phyloP scores from a whole-genome alignment of 2,329 filamentous ascomycete genomes.

The Diplodia sapinea region DNA sequence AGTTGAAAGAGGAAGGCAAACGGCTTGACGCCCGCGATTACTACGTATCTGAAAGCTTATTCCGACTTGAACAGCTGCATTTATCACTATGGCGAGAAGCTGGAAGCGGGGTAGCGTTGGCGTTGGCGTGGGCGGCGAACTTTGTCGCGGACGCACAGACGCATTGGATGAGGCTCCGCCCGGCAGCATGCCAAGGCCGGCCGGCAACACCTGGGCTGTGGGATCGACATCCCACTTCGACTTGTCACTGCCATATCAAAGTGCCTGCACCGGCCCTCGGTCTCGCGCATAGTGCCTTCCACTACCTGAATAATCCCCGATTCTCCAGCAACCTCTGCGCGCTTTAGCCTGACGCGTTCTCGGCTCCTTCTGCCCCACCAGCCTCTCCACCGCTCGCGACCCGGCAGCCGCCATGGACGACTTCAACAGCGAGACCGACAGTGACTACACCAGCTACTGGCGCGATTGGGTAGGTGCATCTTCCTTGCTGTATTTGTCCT shows the following conservation, averaged over 20 bases:
- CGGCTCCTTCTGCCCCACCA: constrained; percentile 3
- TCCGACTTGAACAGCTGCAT: not conserved
- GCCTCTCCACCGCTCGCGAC: not conserved
- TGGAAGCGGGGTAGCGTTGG: not conserved
- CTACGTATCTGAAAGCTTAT: not conserved
- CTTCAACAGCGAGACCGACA: constrained; percentile 96
- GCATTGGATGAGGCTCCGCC: constrained; percentile 20
- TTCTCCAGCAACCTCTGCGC: not conserved
- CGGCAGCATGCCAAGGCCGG: constrained; percentile 19
- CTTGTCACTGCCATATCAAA: constrained; percentile 27
- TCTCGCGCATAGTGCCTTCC: constrained; percentile 25
- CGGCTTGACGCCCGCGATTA: no score
- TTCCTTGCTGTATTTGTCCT: constrained; percentile 3
- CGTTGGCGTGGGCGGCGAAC: not conserved
- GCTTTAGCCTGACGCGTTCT: constrained; percentile 20
- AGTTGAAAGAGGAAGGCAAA: not conserved
- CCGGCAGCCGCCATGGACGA: constrained; percentile 75
- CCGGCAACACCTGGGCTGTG: constrained; percentile 16
- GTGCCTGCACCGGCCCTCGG: constrained; percentile 13
- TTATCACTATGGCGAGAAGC: not conserved
- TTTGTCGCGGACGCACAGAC: constrained; percentile 12
- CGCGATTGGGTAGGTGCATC: constrained; percentile 86
- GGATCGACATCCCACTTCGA: constrained; percentile 30
- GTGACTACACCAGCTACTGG: constrained; percentile 99
- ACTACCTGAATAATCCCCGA: not conserved